These are phyloP conservation scores for Cyclostephanos tholiformis DNA, from an alignment of 108 stramenopile genomes.

Conservation along the genomic window DNA sequence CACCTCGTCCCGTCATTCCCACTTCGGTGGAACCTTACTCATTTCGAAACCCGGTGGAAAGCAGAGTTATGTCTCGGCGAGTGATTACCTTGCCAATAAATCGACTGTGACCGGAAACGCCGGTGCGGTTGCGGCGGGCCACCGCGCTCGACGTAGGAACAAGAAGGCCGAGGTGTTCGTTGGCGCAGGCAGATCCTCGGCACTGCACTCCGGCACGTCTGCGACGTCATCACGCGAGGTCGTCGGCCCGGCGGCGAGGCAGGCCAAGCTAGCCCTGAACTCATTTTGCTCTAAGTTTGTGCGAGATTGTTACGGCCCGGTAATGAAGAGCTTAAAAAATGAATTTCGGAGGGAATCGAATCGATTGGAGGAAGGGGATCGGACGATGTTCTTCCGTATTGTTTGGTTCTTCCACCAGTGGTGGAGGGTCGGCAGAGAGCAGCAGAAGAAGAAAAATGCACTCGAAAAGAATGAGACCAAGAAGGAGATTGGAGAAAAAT, in stretches of 20 bases:
- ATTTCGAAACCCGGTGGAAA: slow-evolving; percentile 52
- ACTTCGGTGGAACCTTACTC: slow-evolving; percentile 85
- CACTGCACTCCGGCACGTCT: slow-evolving; percentile 47
- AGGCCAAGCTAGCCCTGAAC: slow-evolving; percentile 64
- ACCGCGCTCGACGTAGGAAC: slow-evolving; percentile 48
- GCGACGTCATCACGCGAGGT: slow-evolving; percentile 17
- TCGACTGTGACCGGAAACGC: slow-evolving; percentile 11
- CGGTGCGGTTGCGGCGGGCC: neutral
- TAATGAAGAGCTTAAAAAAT: slow-evolving; percentile 89
- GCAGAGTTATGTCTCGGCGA: slow-evolving; percentile 53
- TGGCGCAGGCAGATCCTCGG: slow-evolving; percentile 56
- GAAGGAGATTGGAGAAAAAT: slow-evolving; percentile 31
- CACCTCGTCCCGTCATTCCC: slow-evolving; percentile 70
- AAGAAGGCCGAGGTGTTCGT: slow-evolving; percentile 67
- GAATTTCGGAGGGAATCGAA: slow-evolving; percentile 88
- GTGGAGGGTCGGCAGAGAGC: slow-evolving; percentile 59
- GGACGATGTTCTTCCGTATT: slow-evolving; percentile 73
- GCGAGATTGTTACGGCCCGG: slow-evolving; percentile 77
- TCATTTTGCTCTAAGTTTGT: slow-evolving; percentile 74
- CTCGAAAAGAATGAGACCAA: neutral
- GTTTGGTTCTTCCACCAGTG: slow-evolving; percentile 89
- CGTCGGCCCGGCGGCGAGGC: slow-evolving; percentile 53
- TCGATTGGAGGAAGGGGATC: slow-evolving; percentile 80
- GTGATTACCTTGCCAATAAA: slow-evolving; percentile 21
- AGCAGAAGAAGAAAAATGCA: slow-evolving; percentile 8